phyloP scores from a whole-genome alignment of 1,284 basidiomycete genomes.

The Athelia sp. region DNA sequence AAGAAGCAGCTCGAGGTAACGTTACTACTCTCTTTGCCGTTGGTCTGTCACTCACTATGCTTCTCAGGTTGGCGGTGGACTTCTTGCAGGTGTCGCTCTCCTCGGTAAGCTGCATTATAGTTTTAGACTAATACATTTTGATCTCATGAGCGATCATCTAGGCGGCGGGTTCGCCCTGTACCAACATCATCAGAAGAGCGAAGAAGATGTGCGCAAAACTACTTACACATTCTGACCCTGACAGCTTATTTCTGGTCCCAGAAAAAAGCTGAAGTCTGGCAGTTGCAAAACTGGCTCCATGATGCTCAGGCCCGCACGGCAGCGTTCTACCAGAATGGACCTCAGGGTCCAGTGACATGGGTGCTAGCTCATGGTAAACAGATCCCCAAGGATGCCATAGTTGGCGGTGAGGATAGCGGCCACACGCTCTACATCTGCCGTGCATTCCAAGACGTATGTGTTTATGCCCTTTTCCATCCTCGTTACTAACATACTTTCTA shows the following conservation, averaged over 20 bases:
- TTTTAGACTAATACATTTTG: no score
- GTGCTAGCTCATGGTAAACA: conserved; percentile 49
- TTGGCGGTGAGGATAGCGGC: conserved; percentile 49
- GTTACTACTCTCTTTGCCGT: conserved; percentile 2
- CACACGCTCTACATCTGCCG: conserved; percentile 54
- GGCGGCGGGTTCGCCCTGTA: conserved; percentile 49
- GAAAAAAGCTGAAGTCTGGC: conserved; percentile 50
- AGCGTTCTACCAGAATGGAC: conserved; percentile 44
- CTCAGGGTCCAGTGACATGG: conserved; percentile 51
- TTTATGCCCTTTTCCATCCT: background rate
- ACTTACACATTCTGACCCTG: conserved; percentile 1
- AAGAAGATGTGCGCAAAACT: conserved; percentile 44
- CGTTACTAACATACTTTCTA: conserved; percentile 18
- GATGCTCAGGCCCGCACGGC: conserved; percentile 51
- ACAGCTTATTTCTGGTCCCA: conserved; percentile 17
- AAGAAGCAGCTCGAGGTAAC: conserved; percentile 58
- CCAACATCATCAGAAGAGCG: conserved; percentile 50
- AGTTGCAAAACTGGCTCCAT: conserved; percentile 47
- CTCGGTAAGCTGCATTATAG: conserved; percentile 19
- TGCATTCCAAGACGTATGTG: conserved; percentile 51
- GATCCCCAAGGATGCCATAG: conserved; percentile 55
- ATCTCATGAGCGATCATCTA: background rate
- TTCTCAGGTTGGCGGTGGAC: conserved; percentile 57
- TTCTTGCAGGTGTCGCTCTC: conserved; percentile 46
- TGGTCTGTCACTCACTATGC: conserved; percentile 1